phyloP scores from a whole-genome alignment of 805 yeast species.

The Priceomyces carsonii region DNA sequence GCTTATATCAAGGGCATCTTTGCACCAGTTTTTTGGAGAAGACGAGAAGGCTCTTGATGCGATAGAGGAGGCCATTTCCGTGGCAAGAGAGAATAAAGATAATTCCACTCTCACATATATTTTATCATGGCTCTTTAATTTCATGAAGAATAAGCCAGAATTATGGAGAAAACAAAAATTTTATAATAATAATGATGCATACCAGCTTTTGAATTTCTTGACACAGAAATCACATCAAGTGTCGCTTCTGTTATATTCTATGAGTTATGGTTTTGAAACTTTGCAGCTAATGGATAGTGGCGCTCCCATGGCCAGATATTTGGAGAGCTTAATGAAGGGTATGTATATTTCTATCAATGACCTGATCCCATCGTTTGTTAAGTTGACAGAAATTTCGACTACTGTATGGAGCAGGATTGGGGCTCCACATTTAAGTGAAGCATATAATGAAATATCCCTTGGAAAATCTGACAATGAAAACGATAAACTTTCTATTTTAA shows the following conservation, averaged over 20 bases:
- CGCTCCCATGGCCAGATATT: slow-evolving; percentile 40
- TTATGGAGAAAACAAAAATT: slow-evolving; percentile 47
- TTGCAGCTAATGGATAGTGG: slow-evolving; percentile 55
- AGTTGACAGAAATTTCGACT: slow-evolving; percentile 46
- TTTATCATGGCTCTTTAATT: slow-evolving; percentile 72
- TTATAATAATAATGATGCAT: slow-evolving; percentile 50
- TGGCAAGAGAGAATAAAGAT: slow-evolving; percentile 85
- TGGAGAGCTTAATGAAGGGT: slow-evolving; percentile 61
- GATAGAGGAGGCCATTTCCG: slow-evolving; percentile 82
- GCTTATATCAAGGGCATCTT: slow-evolving; percentile 65
- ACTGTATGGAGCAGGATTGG: slow-evolving; percentile 58
- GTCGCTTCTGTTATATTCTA: slow-evolving; percentile 51
- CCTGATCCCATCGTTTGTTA: slow-evolving; percentile 41
- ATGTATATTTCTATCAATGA: slow-evolving; percentile 55
- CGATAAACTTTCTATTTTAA: slow-evolving; percentile 39
- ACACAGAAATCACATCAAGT: slow-evolving; percentile 54
- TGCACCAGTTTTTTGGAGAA: slow-evolving; percentile 69
- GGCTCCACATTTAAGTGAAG: slow-evolving; percentile 42
- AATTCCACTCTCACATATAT: slow-evolving; percentile 68
- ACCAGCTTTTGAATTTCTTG: slow-evolving; percentile 65
- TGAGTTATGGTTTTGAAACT: slow-evolving; percentile 68
- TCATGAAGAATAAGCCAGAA: slow-evolving; percentile 67
- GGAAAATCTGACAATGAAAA: slow-evolving; percentile 39
- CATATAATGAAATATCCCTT: slow-evolving; percentile 50
- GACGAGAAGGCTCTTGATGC: slow-evolving; percentile 71